Conservation (phyloP, 139 green algal genomes). For the Chara braunii region DNA sequence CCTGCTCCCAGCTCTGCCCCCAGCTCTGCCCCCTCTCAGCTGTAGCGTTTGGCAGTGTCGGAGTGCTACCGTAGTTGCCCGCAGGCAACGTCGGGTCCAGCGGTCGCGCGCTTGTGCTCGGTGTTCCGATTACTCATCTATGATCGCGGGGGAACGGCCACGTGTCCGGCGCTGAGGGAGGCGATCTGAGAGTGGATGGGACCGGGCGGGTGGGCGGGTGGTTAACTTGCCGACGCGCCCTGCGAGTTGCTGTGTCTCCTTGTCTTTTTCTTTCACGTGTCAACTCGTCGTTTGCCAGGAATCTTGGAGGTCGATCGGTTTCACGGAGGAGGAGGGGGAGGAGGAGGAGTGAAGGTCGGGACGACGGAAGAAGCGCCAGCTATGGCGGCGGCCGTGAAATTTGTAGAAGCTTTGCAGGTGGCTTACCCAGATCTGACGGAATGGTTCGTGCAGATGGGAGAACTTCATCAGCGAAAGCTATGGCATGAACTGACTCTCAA, state of each 20-base stretch:
- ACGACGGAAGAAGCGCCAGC: not conserved
- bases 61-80: not conserved
- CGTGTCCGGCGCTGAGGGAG: not conserved
- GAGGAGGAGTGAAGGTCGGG: not conserved
- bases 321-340: not conserved
- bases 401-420: constrained; percentile 30
- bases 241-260: no score
- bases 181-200: no score
- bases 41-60: not conserved
- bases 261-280: no score
- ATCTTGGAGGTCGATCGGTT: not conserved
- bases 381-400: constrained; percentile 34
- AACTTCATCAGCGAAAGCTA: constrained; percentile 82
- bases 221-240: no score
- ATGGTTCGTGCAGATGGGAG: constrained; percentile 38
- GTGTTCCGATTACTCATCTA: not conserved
- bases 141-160: not conserved
- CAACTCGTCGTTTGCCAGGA: no score
- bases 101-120: not conserved
- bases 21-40: not conserved
- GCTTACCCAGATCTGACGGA: constrained; percentile 33
- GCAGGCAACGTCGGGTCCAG: not conserved
- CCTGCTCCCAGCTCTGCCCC: not conserved
- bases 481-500: constrained; percentile 94
- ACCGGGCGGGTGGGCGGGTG: no score